Base-by-base conservation (phyloP, 495 filamentous ascomycete genomes). In the Bryoglossum gracile region DNA sequence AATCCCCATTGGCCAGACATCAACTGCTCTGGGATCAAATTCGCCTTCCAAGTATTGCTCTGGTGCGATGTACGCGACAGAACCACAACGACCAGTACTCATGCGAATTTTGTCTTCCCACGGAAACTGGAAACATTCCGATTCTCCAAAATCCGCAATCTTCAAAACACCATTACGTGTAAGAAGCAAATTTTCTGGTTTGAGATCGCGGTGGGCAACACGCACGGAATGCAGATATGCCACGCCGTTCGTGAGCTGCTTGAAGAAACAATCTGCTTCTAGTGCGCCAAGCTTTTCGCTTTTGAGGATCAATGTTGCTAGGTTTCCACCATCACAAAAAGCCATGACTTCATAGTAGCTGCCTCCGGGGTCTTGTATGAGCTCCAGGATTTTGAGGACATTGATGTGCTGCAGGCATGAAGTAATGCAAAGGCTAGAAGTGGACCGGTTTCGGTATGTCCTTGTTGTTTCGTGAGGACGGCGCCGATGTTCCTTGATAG, bases 201-300 rank as follows among this genome's bases (percentile, higher is more conserved):
- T 49, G 35, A 49, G 30, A 23, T 49, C 46, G 18, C 46, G 46
- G 37, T 49, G 46, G 8, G 37, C 46, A 16, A 49, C 46, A n/a
- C 46, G 36, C n/a, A 34, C 46, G 3, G 46, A 49, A 28, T 49
- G 46, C 8, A 49, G 24, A 42, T 49, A 49, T 22, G 41, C 33
- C 18, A 36, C 33, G 13, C 33, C 33, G 33, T 16, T 11, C 33
- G 33, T 16, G 18, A 36, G 33, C 33, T 36, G 33, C 18, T 36
- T 36, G 33, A 36, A 36, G 33, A 36, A 36, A 36, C 33, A 36
- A 36, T 36, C 33, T 36, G 33, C 33, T 36, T 36, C 33, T 16
- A 36, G 33, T 16, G 33, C 33, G 33, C 33, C 33, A 36, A 36
- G 33, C 18, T 36, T 36, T 16, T 16, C 33, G 18, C 33, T 36